phyloP scores from a whole-genome alignment of 257 asterid species.

The Solanum bulbocastanum region DNA sequence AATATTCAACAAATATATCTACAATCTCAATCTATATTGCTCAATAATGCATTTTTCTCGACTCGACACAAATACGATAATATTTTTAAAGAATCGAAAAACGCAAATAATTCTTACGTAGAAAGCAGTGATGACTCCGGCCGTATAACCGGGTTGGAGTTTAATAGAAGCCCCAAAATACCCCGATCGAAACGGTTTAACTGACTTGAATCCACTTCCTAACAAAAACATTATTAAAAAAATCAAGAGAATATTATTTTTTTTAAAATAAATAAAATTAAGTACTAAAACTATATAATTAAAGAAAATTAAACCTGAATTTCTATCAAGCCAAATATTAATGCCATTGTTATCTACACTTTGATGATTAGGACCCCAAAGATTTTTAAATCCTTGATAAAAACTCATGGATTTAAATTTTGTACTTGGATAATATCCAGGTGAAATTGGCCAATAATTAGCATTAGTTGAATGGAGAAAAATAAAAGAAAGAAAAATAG shows the following conservation, averaged over 20 bases:
- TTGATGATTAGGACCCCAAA: conserved; percentile 80
- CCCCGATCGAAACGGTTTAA: conserved; percentile 87
- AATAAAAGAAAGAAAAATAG: conserved; percentile 8
- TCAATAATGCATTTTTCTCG: not conserved
- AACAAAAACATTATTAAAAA: not conserved
- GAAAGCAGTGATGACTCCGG: conserved; percentile 95
- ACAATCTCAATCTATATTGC: not conserved
- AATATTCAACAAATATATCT: not conserved
- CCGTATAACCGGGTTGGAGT: conserved; percentile 91
- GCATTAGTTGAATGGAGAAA: conserved; percentile 20
- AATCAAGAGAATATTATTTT: not conserved
- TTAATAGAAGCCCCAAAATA: conserved; percentile 83
- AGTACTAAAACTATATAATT: not conserved
- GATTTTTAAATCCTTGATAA: conserved; percentile 46
- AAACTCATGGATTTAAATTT: conserved; percentile 49
- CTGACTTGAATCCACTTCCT: conserved; percentile 98
- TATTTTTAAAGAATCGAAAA: not conserved
- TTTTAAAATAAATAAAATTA: not conserved
- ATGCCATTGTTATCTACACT: conserved; percentile 48
- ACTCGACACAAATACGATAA: not conserved
- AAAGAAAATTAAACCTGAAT: conserved; percentile 38
- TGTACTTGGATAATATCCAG: conserved; percentile 73
- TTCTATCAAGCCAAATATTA: conserved; percentile 73
- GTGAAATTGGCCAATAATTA: conserved; percentile 62
- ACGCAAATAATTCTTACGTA: conserved; percentile 36